A percentile compares a stretch with the other conserved stretches of the same genome.
Conservation (phyloP, 2,329 filamentous ascomycete species). For the Pyricularia pennisetigena region DNA sequence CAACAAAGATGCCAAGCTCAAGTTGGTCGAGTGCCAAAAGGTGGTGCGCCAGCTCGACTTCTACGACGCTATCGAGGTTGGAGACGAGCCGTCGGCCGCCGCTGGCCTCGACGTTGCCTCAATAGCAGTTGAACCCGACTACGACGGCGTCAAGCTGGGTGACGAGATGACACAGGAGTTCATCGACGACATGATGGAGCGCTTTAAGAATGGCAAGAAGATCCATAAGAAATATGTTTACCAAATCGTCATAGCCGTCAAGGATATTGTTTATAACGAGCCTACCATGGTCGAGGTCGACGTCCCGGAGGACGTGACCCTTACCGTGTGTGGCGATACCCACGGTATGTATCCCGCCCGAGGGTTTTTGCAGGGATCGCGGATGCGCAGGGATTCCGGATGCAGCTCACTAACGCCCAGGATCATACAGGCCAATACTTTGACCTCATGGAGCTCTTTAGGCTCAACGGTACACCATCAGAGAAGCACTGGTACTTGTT, state of each 20-base stretch:
- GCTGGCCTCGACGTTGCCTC: slow-evolving; percentile 82
- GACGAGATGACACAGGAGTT: slow-evolving; percentile 92
- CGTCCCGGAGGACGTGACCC: slow-evolving; percentile 63
- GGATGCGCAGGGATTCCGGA: too few relatives aligned
- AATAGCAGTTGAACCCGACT: slow-evolving; percentile 72
- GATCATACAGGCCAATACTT: slow-evolving; percentile 73
- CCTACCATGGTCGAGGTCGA: slow-evolving; percentile 94
- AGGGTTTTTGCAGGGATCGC: not conserved
- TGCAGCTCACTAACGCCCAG: not conserved
- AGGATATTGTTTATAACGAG: slow-evolving; percentile 83
- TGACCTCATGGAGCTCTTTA: slow-evolving; percentile 92
- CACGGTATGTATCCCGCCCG: slow-evolving; percentile 50
- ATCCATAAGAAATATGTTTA: slow-evolving; percentile 95
- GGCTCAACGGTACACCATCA: slow-evolving; percentile 73
- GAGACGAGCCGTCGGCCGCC: slow-evolving; percentile 84
- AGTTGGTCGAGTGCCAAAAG: slow-evolving; percentile 89
- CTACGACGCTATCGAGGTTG: slow-evolving; percentile 87
- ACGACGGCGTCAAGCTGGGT: slow-evolving; percentile 73
- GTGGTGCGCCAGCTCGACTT: slow-evolving; percentile 88
- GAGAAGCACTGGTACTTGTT: slow-evolving; percentile 92
- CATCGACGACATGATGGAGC: slow-evolving; percentile 91
- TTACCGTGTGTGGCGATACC: slow-evolving; percentile 96
- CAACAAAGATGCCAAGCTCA: slow-evolving; percentile 86
- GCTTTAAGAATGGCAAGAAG: slow-evolving; percentile 94
- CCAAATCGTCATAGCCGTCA: slow-evolving; percentile 86